Conservation (phyloP, 352 stramenopile species). For the Phytopythium litorale region DNA sequence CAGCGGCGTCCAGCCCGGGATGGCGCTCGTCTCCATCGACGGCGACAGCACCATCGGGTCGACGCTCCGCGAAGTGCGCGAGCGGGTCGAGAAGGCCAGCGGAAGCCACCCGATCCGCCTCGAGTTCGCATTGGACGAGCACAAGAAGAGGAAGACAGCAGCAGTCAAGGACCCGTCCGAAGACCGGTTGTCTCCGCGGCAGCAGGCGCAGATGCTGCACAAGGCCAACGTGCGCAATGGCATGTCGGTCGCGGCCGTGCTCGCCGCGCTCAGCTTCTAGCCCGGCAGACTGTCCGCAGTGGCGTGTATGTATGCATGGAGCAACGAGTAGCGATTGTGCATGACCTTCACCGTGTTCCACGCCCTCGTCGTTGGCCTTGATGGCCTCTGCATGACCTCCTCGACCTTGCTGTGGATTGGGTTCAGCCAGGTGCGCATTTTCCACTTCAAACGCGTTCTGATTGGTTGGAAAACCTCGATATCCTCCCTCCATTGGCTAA, state of each 20-base stretch:
- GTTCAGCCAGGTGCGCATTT: background rate
- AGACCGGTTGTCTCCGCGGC: background rate
- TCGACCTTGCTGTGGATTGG: background rate
- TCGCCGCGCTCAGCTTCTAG: conserved; percentile 30
- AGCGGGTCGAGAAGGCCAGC: conserved; percentile 22
- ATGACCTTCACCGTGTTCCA: background rate
- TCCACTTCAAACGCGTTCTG: background rate
- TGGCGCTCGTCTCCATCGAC: conserved; percentile 38
- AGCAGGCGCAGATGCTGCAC: conserved; percentile 9
- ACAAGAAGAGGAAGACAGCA: background rate
- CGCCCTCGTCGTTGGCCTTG: background rate
- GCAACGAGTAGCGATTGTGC: background rate
- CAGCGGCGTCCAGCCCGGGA: conserved; percentile 25
- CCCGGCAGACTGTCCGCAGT: background rate
- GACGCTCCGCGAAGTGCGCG: conserved; percentile 26
- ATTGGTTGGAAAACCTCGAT: background rate
- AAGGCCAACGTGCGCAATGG: conserved; percentile 28
- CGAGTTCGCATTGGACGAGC: conserved; percentile 16
- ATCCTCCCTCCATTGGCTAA: background rate
- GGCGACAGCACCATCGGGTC: conserved; percentile 29
- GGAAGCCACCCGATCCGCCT: conserved; percentile 17
- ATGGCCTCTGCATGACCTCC: background rate
- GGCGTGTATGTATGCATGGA: background rate
- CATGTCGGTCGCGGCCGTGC: conserved; percentile 40
- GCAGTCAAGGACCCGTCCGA: background rate